A percentile compares a stretch with the other conserved stretches of the same genome.
phyloP scores from a whole-genome alignment of 306 rosid species.

The Acacia confusa region DNA sequence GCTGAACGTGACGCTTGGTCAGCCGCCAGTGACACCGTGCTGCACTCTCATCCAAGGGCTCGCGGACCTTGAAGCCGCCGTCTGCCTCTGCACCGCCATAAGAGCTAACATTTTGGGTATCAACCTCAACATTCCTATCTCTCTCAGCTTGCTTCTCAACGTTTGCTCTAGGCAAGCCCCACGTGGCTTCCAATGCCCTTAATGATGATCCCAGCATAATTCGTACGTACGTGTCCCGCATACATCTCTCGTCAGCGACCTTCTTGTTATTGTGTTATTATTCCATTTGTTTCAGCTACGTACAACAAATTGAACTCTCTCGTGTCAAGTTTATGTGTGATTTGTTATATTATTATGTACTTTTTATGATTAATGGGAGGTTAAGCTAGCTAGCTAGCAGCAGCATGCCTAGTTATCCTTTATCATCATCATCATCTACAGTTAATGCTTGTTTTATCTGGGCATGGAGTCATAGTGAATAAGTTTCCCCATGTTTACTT shows the following conservation, averaged over 20 bases:
- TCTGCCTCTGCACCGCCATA: constrained; percentile 70
- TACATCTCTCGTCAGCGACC: not conserved
- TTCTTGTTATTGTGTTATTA: not conserved
- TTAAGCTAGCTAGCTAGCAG: not conserved
- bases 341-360: not conserved
- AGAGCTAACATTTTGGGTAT: constrained; percentile 51
- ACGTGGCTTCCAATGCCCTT: constrained; percentile 41
- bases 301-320: not conserved
- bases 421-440: not conserved
- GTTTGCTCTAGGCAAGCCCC: constrained; percentile 50
- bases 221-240: not conserved
- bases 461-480: not conserved
- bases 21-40: constrained; percentile 53
- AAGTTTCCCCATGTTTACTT: constrained; percentile 9
- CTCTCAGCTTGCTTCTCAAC: constrained; percentile 58
- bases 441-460: not conserved
- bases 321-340: not conserved
- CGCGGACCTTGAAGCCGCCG: constrained; percentile 55
- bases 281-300: not conserved
- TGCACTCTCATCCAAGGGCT: constrained; percentile 64
- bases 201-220: not conserved
- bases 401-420: not conserved
- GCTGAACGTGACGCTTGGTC: constrained; percentile 38
- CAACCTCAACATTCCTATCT: constrained; percentile 48
- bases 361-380: not conserved